Evolutionary conservation across 2,329 filamentous ascomycete genomes (phyloP), one percentile per base, ranked within the genome.

Genomic region (Xylaria sp.): DNA sequence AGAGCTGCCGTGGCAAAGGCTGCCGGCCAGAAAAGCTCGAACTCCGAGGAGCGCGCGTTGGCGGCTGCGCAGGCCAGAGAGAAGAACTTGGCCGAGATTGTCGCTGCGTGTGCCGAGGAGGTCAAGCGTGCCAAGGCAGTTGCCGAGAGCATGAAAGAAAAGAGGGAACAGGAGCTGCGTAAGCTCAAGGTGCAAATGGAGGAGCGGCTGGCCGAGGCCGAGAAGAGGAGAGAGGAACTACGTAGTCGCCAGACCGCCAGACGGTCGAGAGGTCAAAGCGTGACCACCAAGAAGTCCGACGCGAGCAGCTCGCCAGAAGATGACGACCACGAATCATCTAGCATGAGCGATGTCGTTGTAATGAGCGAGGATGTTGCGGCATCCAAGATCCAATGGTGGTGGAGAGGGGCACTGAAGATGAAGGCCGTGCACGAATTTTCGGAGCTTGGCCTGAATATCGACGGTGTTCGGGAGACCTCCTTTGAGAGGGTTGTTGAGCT

Each of bases 101-200:
- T 90, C 3, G 88, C 90, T 44, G 82, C 85, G 56, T 93, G 90
- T 67, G 90, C 90, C 18, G 90, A 92, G 71, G 90, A 94, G 69
- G 90, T 94, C 16, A 86, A 89, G 68, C 82, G 89, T 60, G 90
- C 90, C 48, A 93, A 93, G 76, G 87, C 89, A 46, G 81, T 92
- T n/a, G 90, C 90, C 13, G 89, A 91, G 70, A 86, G 83, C 53
- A 91, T 90, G 77, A 92, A 91, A 72, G 88, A 90, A 74, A 88
- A 88, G 70, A 85, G 90, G 59, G 87, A 91, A 67, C 86, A 87
- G 52, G 88, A 92, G 60, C 82, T 89, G 52, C 80, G 80, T 62
- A 85, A 86, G 65, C 79, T 90, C 69, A 84, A 85, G 59, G 73
- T 83, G 46, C 88, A 92, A 69, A 91, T 92, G 80, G 88, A 92